These are phyloP conservation scores for Cajanus cajan DNA, from an alignment of 306 rosid genomes.

Conservation along the genomic window DNA sequence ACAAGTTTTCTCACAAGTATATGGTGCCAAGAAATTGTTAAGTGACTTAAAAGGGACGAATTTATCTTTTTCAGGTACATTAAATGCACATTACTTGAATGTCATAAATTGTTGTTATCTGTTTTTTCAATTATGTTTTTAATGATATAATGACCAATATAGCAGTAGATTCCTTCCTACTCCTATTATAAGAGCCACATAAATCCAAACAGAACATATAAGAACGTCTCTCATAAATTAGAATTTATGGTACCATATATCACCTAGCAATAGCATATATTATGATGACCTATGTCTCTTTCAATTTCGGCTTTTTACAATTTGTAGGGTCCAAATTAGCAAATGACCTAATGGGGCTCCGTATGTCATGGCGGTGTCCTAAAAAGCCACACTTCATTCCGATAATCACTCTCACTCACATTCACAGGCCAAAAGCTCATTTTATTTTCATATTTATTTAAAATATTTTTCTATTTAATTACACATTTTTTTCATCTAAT, in stretches of 20 bases:
- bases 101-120: too few relatives aligned
- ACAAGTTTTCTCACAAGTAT: not conserved
- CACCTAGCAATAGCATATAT: too few relatives aligned
- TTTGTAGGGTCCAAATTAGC: constrained; percentile 5
- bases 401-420: not conserved
- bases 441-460: not conserved
- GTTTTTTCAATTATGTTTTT: not conserved
- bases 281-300: not conserved
- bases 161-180: too few relatives aligned
- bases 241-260: not conserved
- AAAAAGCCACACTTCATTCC: not conserved
- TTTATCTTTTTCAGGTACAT: too few relatives aligned
- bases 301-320: not conserved
- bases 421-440: constrained; percentile 16
- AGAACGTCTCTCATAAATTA: too few relatives aligned
- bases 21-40: too few relatives aligned
- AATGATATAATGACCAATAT: not conserved
- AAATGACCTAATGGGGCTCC: constrained; percentile 1
- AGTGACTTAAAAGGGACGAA: not conserved
- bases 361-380: constrained; percentile 26
- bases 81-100: too few relatives aligned
- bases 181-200: not conserved
- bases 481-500: too few relatives aligned
- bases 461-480: too few relatives aligned
- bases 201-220: not conserved